A percentile compares a stretch with the other conserved stretches of the same genome.
Conservation (phyloP, 2,329 filamentous ascomycete species). For the Xylaria polymorpha region DNA sequence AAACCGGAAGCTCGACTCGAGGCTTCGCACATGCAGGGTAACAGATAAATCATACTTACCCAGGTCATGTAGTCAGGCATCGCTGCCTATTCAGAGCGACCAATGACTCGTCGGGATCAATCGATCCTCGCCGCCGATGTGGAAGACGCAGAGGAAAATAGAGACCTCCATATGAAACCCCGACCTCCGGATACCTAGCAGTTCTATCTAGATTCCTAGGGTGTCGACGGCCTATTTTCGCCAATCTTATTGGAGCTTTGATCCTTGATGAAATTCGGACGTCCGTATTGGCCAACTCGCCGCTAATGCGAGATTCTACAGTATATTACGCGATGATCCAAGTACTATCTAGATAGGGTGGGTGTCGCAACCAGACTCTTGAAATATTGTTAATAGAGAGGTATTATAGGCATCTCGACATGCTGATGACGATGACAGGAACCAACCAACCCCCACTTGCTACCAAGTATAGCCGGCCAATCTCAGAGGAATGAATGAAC, state of each 20-base stretch:
- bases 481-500: slow-evolving; percentile 13
- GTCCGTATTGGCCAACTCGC: background rate
- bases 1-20: background rate
- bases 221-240: background rate
- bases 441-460: background rate
- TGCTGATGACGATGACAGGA: no score
- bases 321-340: background rate
- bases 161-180: no score
- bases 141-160: background rate
- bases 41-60: no score
- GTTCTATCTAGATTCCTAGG: no score
- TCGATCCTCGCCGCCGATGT: background rate
- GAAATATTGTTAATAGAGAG: background rate
- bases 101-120: background rate
- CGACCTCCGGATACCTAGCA: no score
- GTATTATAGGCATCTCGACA: slow-evolving; percentile 5
- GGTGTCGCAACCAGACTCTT: background rate
- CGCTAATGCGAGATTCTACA: no score
- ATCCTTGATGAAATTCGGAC: background rate
- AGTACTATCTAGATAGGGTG: background rate
- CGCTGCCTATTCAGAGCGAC: background rate
- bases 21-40: background rate
- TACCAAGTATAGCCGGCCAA: background rate
- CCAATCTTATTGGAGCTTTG: background rate
- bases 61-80: no score